Conservation (phyloP, 441 rosid genomes). For the Rhodomyrtus psidioides region DNA sequence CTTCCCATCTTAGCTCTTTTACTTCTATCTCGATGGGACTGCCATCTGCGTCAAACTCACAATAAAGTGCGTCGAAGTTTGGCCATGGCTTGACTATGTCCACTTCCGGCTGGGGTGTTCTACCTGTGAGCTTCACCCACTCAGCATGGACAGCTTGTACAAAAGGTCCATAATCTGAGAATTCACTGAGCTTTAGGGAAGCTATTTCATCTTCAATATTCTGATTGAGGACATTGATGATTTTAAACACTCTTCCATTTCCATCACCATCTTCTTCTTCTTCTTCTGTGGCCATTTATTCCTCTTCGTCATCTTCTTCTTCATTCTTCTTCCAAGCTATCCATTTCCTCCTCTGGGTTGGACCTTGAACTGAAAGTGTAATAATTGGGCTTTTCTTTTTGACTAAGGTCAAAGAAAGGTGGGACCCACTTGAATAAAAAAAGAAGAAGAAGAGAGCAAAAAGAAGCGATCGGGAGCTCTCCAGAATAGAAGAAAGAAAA, state of each 20-base stretch:
- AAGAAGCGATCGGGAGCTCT: too few species aligned
- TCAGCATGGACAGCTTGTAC: background rate
- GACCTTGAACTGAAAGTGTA: too few species aligned
- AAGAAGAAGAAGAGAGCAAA: too few species aligned
- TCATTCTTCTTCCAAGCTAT: too few species aligned
- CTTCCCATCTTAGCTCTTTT: background rate
- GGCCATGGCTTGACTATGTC: background rate
- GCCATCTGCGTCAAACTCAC: background rate
- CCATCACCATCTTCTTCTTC: background rate
- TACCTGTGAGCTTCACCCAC: background rate
- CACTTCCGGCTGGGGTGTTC: background rate
- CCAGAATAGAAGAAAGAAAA: too few species aligned
- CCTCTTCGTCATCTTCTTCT: too few species aligned
- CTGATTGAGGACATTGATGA: background rate
- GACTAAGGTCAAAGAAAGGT: too few species aligned
- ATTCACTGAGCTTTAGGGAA: background rate
- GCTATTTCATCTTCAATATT: background rate
- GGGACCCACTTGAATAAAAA: too few species aligned
- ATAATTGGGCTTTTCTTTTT: too few species aligned
- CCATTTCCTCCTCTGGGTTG: too few species aligned
- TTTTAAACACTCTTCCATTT: background rate
- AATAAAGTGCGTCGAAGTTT: background rate
- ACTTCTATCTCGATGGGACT: background rate
- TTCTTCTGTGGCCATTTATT: too few species aligned
- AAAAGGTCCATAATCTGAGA: background rate